These are phyloP conservation scores for Aureobasidium uvarum DNA, from an alignment of 2,329 filamentous ascomycete genomes.

Conservation along the genomic window DNA sequence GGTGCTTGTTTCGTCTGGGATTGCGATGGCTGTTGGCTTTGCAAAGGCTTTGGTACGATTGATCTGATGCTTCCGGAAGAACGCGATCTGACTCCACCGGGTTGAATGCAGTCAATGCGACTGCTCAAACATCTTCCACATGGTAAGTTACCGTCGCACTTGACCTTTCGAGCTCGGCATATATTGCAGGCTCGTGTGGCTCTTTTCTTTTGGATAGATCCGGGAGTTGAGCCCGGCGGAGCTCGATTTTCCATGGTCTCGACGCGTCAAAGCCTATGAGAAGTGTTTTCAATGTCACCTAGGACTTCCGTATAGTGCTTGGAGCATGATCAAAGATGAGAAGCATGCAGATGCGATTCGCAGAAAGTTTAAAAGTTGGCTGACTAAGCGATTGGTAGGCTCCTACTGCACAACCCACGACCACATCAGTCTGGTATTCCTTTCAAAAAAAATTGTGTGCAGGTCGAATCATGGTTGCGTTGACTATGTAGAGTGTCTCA, in stretches of 20 bases:
- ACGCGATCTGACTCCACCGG: neutral
- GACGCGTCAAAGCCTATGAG: neutral
- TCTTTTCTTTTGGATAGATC: neutral
- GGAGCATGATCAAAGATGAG: neutral
- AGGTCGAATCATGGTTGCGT: neutral
- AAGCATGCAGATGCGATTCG: neutral
- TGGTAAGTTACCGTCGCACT: constrained; percentile 18
- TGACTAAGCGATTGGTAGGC: neutral
- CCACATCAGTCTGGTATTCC: neutral
- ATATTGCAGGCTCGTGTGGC: constrained; percentile 14
- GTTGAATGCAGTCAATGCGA: constrained; percentile 11
- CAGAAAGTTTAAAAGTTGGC: neutral
- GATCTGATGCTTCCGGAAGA: neutral
- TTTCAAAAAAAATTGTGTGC: neutral
- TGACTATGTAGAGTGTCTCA: no score
- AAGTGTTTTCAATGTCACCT: neutral
- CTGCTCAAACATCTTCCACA: constrained; percentile 3
- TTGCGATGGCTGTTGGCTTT: neutral
- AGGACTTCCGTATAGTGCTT: neutral
- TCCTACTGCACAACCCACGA: neutral
- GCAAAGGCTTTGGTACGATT: constrained; percentile 5
- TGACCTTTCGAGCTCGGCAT: constrained; percentile 25
- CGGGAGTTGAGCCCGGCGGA: neutral
- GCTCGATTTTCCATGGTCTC: neutral
- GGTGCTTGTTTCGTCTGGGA: neutral